These are phyloP conservation scores for Gossypium bickii DNA, from an alignment of 345 rosid species.

Conservation along the genomic window DNA sequence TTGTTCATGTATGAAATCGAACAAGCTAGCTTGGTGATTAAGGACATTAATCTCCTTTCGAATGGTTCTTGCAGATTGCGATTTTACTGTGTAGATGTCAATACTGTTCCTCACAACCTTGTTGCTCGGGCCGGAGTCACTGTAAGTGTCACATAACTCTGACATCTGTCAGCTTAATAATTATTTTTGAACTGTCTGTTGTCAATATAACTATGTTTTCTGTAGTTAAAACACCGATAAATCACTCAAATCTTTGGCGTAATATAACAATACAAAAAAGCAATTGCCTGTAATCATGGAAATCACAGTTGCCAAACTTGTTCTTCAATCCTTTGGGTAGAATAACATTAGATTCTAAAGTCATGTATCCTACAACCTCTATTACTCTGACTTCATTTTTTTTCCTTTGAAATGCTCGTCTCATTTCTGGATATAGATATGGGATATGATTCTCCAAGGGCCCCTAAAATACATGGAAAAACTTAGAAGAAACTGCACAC, in stretches of 20 bases:
- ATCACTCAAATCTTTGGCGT: neutral
- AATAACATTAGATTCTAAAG: neutral
- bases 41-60: neutral
- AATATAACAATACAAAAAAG: neutral
- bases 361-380: neutral
- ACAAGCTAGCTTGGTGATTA: neutral
- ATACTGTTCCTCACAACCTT: slow-evolving; percentile 69
- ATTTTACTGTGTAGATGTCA: slow-evolving; percentile 77
- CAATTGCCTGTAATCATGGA: neutral
- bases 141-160: slow-evolving; percentile 42
- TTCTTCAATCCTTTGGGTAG: neutral
- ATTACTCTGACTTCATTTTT: neutral
- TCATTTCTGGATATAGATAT: neutral
- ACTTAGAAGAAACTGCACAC: neutral
- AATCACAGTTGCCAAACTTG: neutral
- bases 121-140: slow-evolving; percentile 79
- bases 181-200: neutral
- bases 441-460: no score
- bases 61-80: slow-evolving; percentile 44
- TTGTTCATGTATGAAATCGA: neutral
- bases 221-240: neutral
- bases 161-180: neutral
- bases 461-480: neutral
- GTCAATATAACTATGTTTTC: neutral
- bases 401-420: neutral